Percentiles rank a stretch among this genome's conserved stretches.
phyloP scores from a whole-genome alignment of 352 stramenopile genomes.

The Phytopythium oedochilum region DNA sequence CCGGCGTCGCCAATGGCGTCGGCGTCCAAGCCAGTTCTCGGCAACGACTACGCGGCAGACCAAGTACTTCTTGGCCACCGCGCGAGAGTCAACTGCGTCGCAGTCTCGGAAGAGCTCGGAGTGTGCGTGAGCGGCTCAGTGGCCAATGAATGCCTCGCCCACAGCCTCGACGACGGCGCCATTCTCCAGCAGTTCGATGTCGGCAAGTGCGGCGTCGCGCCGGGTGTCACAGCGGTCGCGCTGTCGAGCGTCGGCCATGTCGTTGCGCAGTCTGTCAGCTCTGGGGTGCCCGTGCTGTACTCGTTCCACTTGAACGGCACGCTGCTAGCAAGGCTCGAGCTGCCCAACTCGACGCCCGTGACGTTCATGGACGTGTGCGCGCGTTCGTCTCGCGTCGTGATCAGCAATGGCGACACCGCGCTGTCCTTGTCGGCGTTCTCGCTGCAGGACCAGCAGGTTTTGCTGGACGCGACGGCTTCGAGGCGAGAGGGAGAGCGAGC shows the following conservation, averaged over 20 bases:
- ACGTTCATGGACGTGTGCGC: constrained; percentile 45
- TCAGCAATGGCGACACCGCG: constrained; percentile 50
- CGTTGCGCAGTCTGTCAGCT: constrained; percentile 66
- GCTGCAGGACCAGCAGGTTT: constrained; percentile 39
- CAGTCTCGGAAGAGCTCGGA: constrained; percentile 62
- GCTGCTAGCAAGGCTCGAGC: constrained; percentile 31
- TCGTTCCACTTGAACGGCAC: constrained; percentile 73
- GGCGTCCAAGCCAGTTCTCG: constrained; percentile 54
- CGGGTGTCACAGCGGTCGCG: constrained; percentile 46
- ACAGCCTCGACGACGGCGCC: constrained; percentile 58
- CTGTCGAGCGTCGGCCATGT: constrained; percentile 67
- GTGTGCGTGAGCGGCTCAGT: constrained; percentile 67
- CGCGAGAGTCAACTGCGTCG: constrained; percentile 57
- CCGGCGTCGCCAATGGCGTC: constrained; percentile 6
- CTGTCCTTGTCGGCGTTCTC: constrained; percentile 43
- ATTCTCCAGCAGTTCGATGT: constrained; percentile 58
- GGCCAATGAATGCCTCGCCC: constrained; percentile 61
- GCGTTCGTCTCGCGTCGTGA: constrained; percentile 61
- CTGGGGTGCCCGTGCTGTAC: constrained; percentile 44
- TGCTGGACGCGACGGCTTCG: constrained; percentile 33
- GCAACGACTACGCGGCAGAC: constrained; percentile 70
- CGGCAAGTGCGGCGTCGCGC: constrained; percentile 28
- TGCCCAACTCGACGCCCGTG: constrained; percentile 31
- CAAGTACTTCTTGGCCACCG: constrained; percentile 72
- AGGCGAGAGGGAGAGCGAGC: neutral